These are phyloP conservation scores for Populus trichocarpa DNA, from an alignment of 441 rosid genomes.

Conservation along the genomic window DNA sequence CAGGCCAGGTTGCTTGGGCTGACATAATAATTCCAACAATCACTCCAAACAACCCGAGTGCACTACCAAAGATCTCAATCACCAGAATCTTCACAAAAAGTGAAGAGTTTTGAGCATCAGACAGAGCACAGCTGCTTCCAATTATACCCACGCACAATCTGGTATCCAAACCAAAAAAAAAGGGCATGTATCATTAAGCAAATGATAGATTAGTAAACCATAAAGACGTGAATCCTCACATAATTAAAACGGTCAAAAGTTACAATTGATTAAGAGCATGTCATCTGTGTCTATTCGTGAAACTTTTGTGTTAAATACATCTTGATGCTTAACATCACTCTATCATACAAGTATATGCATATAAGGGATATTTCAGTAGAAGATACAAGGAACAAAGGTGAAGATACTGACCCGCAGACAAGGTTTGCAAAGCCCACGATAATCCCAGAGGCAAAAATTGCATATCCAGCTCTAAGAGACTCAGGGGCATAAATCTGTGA, in stretches of 20 bases:
- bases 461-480: slow-evolving; percentile 95
- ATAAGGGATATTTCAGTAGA: not conserved
- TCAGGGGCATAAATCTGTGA: slow-evolving; percentile 65
- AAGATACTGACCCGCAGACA: slow-evolving; percentile 79
- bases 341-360: slow-evolving; percentile 22
- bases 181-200: not conserved
- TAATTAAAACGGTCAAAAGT: no score
- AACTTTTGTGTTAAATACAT: no score
- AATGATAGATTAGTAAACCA: no score
- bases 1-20: slow-evolving; percentile 98
- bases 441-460: slow-evolving; percentile 96
- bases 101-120: slow-evolving; percentile 96
- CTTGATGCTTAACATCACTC: slow-evolving; percentile 35
- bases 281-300: slow-evolving; percentile 22
- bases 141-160: slow-evolving; percentile 95
- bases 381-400: slow-evolving; percentile 16
- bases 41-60: slow-evolving; percentile 95
- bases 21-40: slow-evolving; percentile 98
- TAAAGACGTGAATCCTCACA: no score
- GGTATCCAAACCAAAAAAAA: slow-evolving; percentile 18
- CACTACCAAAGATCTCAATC: slow-evolving; percentile 97
- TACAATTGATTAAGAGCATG: not conserved
- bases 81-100: slow-evolving; percentile 97
- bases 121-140: slow-evolving; percentile 95
- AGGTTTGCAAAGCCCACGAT: slow-evolving; percentile 98